These are phyloP conservation scores for Allodekkera sacchari DNA, from an alignment of 805 yeast species.

Conservation along the genomic window DNA sequence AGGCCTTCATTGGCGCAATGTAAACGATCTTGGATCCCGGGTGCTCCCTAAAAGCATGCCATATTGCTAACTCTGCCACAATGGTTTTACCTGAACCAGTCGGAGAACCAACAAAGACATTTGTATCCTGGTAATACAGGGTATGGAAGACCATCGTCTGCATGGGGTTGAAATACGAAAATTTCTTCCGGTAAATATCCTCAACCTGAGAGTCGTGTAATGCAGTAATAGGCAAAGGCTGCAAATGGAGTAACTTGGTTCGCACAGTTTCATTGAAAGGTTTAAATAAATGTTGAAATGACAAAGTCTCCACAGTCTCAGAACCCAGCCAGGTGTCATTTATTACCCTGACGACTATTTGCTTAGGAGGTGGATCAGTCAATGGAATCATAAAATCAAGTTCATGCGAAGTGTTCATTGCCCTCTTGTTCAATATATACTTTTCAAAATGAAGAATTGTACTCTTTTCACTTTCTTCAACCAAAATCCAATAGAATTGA, in stretches of 20 bases:
- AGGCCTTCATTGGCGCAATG: constrained; percentile 86
- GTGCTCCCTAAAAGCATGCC: constrained; percentile 85
- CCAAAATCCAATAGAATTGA: constrained; percentile 86
- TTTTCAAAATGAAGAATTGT: constrained; percentile 76
- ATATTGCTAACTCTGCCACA: constrained; percentile 93
- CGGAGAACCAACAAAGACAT: constrained; percentile 92
- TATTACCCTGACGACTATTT: constrained; percentile 66
- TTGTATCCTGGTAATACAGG: constrained; percentile 67
- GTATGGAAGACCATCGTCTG: constrained; percentile 96
- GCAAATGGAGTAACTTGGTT: constrained; percentile 69
- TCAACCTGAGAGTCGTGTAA: constrained; percentile 63
- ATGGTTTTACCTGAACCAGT: constrained; percentile 98
- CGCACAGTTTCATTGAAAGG: constrained; percentile 84
- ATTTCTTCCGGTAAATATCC: constrained; percentile 54
- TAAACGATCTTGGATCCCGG: constrained; percentile 79
- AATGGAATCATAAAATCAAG: constrained; percentile 91
- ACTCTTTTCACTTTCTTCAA: constrained; percentile 74
- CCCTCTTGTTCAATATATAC: constrained; percentile 56
- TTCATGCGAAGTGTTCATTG: constrained; percentile 49
- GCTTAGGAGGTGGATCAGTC: constrained; percentile 84
- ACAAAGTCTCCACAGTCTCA: constrained; percentile 65
- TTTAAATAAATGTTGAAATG: constrained; percentile 82
- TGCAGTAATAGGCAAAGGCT: constrained; percentile 82
- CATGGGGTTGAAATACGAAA: constrained; percentile 94
- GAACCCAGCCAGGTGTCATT: constrained; percentile 90